Conservation (phyloP, 768 basidiomycete genomes). For the Mycena vulgaris region DNA sequence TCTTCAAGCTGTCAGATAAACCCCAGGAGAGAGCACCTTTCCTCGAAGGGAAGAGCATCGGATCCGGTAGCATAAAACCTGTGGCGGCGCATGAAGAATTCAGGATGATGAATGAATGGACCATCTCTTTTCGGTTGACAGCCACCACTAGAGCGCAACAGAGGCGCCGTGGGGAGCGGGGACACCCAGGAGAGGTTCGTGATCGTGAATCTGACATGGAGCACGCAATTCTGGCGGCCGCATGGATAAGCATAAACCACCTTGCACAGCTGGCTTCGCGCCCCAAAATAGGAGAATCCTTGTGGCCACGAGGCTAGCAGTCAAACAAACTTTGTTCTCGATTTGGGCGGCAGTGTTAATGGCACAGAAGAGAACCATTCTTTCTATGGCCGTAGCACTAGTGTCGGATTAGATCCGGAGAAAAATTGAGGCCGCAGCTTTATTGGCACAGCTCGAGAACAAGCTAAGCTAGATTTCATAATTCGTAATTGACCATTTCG, state of each 20-base stretch:
- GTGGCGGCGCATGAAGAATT: too few species aligned
- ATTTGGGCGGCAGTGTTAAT: background rate
- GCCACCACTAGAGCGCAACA: background rate
- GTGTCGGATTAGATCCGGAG: background rate
- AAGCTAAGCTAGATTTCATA: background rate
- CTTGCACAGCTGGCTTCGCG: background rate
- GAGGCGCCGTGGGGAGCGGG: background rate
- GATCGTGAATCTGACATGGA: slow-evolving; percentile 5
- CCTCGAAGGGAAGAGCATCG: background rate
- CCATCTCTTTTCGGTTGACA: background rate
- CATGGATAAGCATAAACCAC: background rate
- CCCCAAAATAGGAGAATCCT: background rate
- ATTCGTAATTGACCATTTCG: background rate
- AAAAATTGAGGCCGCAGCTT: background rate
- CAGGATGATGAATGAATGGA: background rate
- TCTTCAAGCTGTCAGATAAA: background rate
- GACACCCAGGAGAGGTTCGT: background rate
- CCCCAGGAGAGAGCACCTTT: background rate
- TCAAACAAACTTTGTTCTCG: slow-evolving; percentile 1
- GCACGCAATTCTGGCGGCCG: slow-evolving; percentile 4
- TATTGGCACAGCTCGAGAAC: background rate
- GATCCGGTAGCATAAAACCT: too few species aligned
- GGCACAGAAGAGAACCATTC: background rate
- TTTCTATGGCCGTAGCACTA: background rate
- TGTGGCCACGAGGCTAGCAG: background rate